A percentile compares a stretch with the other conserved stretches of the same genome.
phyloP scores from a whole-genome alignment of 2,329 filamentous ascomycete species.

The Aspergillus hiratsukae region DNA sequence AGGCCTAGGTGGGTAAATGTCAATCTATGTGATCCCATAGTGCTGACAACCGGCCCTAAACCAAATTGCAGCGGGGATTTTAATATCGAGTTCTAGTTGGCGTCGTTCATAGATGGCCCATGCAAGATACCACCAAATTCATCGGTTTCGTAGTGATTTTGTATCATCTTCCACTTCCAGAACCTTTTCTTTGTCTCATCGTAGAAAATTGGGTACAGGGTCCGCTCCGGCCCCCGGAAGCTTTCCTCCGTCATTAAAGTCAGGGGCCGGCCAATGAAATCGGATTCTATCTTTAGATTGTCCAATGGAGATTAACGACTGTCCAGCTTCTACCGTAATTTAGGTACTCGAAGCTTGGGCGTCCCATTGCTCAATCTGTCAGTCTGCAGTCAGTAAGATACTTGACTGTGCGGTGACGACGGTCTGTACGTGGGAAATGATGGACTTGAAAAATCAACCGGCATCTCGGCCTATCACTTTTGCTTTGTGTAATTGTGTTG shows the following conservation, averaged over 20 bases:
- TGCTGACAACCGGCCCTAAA: background rate
- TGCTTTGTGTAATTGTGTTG: background rate
- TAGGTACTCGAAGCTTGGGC: background rate
- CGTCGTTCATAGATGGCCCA: background rate
- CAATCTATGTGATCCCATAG: background rate
- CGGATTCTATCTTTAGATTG: conserved; percentile 24
- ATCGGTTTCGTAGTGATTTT: background rate
- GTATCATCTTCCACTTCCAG: background rate
- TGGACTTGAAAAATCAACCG: background rate
- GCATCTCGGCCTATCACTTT: background rate
- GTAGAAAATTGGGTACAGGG: background rate
- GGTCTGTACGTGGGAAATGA: background rate
- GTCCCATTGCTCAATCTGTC: background rate
- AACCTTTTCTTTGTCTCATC: background rate
- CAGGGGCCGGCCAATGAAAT: conserved; percentile 7
- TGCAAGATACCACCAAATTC: background rate
- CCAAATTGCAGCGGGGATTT: background rate
- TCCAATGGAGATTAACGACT: conserved; percentile 6
- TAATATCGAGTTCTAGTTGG: background rate
- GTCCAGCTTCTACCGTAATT: background rate
- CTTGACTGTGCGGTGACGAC: background rate
- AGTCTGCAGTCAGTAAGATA: background rate
- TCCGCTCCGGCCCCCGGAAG: background rate
- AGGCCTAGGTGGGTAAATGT: conserved; percentile 2
- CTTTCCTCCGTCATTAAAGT: background rate